These are phyloP conservation scores for Cercophora sp. DNA, from an alignment of 495 filamentous ascomycete genomes.

Conservation along the genomic window DNA sequence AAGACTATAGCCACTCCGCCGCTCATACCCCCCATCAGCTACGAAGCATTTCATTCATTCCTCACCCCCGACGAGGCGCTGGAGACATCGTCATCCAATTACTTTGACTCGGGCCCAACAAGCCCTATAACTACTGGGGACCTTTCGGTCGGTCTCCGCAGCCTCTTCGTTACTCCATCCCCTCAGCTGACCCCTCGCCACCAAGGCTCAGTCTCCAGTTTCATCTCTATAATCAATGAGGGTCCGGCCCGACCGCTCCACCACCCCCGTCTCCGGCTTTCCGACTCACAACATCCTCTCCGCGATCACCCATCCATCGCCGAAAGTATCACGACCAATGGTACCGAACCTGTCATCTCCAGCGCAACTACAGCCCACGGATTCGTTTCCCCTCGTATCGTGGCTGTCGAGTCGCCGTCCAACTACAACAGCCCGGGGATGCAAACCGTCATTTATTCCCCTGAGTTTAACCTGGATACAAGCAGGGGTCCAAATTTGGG, in stretches of 20 bases:
- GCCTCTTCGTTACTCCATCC: neutral
- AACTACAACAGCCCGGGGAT: neutral
- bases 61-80: constrained; percentile 3
- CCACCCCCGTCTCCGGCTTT: neutral
- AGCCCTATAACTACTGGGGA: neutral
- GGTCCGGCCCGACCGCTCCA: neutral
- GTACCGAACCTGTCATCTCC: constrained; percentile 3
- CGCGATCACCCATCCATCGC: neutral
- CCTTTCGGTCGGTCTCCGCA: constrained; percentile 15
- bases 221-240: neutral
- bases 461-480: neutral
- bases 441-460: neutral
- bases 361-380: constrained; percentile 1
- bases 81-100: neutral
- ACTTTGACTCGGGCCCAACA: neutral
- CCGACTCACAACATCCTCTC: neutral
- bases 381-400: neutral
- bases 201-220: constrained; percentile 8
- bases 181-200: constrained; percentile 15
- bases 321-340: constrained; percentile 2
- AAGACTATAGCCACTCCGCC: neutral
- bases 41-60: neutral
- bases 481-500: too few species aligned
- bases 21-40: constrained; percentile 4
- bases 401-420: neutral